Conservation (phyloP, 345 rosid genomes). For the Eucalyptus regnans region DNA sequence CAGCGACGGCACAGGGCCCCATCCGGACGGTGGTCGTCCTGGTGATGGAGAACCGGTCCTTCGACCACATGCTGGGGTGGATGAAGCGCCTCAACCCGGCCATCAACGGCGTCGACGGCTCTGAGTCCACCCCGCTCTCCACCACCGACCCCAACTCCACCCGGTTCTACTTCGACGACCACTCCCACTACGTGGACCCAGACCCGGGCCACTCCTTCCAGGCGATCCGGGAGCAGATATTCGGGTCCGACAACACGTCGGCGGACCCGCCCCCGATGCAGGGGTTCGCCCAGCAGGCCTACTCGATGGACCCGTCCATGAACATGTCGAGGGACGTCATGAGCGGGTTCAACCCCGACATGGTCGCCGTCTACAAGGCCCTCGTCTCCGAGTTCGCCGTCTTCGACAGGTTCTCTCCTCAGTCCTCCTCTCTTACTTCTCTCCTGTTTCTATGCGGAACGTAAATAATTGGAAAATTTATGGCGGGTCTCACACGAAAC, state of each 20-base stretch:
- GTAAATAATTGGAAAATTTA: neutral
- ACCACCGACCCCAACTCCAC: slow-evolving; percentile 38
- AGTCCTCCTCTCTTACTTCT: neutral
- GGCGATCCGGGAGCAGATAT: slow-evolving; percentile 83
- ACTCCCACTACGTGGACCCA: slow-evolving; percentile 74
- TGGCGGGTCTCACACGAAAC: neutral
- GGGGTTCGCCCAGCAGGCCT: slow-evolving; percentile 83
- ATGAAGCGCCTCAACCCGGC: slow-evolving; percentile 86
- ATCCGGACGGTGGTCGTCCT: slow-evolving; percentile 68
- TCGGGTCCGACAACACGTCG: slow-evolving; percentile 58
- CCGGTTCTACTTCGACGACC: slow-evolving; percentile 24
- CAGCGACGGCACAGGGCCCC: slow-evolving; percentile 13
- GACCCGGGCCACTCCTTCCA: slow-evolving; percentile 98
- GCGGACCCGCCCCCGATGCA: slow-evolving; percentile 67
- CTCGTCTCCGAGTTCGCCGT: slow-evolving; percentile 79
- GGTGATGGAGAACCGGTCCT: slow-evolving; percentile 93
- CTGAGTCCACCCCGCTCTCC: slow-evolving; percentile 42
- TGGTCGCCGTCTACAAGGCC: slow-evolving; percentile 62
- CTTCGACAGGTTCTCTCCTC: slow-evolving; percentile 48
- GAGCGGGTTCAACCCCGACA: slow-evolving; percentile 79
- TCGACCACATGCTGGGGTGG: slow-evolving; percentile 98
- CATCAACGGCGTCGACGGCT: slow-evolving; percentile 80
- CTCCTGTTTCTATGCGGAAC: neutral
- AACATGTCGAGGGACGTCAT: slow-evolving; percentile 60
- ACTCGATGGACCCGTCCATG: slow-evolving; percentile 39